Evolutionary conservation across 371 early-diverging fungal species (phyloP), one percentile per base, ranked within the genome.

Genomic region (Haplosporangium sp.): DNA sequence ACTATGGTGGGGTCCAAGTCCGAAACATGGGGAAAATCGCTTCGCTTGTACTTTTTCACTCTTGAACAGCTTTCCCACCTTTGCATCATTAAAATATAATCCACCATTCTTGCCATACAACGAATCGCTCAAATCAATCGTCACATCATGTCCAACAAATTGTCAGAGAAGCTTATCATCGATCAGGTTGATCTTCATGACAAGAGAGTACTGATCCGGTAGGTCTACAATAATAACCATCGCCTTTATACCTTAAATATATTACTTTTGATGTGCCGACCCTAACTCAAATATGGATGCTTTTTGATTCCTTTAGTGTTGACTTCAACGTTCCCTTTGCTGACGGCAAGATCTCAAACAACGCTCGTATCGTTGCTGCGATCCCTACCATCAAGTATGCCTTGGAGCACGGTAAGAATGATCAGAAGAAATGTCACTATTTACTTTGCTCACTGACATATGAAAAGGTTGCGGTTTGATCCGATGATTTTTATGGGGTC

Each of bases 251-350:
- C 27, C 6, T 38, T 56, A 59, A 0, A 13, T 61, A 10, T 61
- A 34, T 35, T 57, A 42, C 65, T 38, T 65, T 47, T n/a, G 10
- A 8, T 27, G 44, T 17, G n/a, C n/a, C 40, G 10, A 15, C 13
- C 2, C 58, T 37, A 39, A 13, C 44, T 55, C 48, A 39, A 53
- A 72, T 61, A 57, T 55, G 62, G 40, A 57, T 63, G 44, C 42
- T 53, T 17, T 17, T 40, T 50, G 42, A 15, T 50, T 55, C 56
- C 37, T 39, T 7, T 76, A 96, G 97, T 67, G 99, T 98, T 66
- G 99, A 99, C 90, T 99, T 98, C 87, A 99, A 99, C 89, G 99
- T 99, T 27, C 99, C 99, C 48, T 92, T 97, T 77, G 89, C 91
- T 81, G 92, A 94, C 59, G 94, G 94, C 72, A 91, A 90, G 76